Evolutionary conservation across 805 yeast genomes (phyloP).

Genomic region (Candida incommunis): DNA sequence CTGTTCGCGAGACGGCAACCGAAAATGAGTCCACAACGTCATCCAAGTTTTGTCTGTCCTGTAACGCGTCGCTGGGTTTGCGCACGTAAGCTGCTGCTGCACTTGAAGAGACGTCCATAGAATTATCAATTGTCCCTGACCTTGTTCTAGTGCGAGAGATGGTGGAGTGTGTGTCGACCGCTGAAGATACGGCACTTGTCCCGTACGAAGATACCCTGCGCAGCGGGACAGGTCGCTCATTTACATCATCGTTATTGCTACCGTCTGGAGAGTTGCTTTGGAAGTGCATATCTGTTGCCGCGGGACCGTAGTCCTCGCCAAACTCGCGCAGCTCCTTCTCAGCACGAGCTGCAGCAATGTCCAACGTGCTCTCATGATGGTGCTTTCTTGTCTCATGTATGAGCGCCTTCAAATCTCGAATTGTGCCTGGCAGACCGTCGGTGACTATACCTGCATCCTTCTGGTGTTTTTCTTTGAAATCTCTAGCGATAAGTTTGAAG

Average conservation of each 20-base stretch:
- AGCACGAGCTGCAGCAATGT: no score
- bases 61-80: neutral
- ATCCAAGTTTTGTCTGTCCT: neutral
- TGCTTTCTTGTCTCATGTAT: neutral
- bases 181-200: neutral
- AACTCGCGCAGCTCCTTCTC: neutral
- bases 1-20: neutral
- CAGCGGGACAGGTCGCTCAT: neutral
- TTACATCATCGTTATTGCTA: neutral
- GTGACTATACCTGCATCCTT: neutral
- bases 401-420: neutral
- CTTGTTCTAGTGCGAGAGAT: neutral
- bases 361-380: no score
- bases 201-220: neutral
- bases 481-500: conserved; percentile 53
- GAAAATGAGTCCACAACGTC: neutral
- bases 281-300: neutral
- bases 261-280: neutral
- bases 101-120: neutral
- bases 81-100: neutral
- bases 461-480: conserved; percentile 29
- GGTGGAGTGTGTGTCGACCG: neutral
- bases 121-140: neutral
- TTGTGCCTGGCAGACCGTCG: neutral
- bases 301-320: neutral